Percentiles rank a stretch among this genome's conserved stretches.
These are phyloP conservation scores for Dicorynia guianensis DNA, from an alignment of 306 rosid genomes.

Conservation along the genomic window DNA sequence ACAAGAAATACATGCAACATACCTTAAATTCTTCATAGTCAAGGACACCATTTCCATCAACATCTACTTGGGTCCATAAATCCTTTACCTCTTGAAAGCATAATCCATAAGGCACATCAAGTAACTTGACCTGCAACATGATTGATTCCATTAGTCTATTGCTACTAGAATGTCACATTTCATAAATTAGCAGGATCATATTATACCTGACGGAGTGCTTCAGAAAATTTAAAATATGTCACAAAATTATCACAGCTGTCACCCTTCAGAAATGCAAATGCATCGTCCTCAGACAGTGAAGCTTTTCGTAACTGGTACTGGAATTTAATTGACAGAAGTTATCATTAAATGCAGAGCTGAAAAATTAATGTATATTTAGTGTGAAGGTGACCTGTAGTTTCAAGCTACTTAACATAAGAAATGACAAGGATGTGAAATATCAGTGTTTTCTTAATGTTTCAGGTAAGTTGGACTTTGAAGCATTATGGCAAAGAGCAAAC, in stretches of 20 bases:
- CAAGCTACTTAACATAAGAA: slow-evolving; percentile 5
- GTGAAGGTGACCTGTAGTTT: not conserved
- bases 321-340: slow-evolving; percentile 26
- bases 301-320: slow-evolving; percentile 81
- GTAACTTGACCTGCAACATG: slow-evolving; percentile 66
- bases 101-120: slow-evolving; percentile 73
- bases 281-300: slow-evolving; percentile 78
- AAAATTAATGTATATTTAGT: not conserved
- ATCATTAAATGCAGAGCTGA: slow-evolving; percentile 28
- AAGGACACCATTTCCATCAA: slow-evolving; percentile 73
- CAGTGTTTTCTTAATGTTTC: not conserved
- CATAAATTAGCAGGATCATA: not conserved
- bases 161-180: slow-evolving; percentile 2
- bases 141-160: slow-evolving; percentile 32
- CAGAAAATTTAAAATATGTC: slow-evolving; percentile 66
- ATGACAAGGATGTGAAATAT: not conserved
- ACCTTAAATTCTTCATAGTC: slow-evolving; percentile 89
- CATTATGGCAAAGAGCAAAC: slow-evolving; percentile 16
- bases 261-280: slow-evolving; percentile 83
- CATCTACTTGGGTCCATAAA: slow-evolving; percentile 86
- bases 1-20: slow-evolving; percentile 28
- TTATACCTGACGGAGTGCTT: slow-evolving; percentile 79
- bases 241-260: slow-evolving; percentile 64
- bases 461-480: slow-evolving; percentile 1
- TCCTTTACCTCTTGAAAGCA: slow-evolving; percentile 79